A percentile compares a stretch with the other conserved stretches of the same genome.
These are phyloP conservation scores for Aspergillus cavernicola DNA, from an alignment of 495 filamentous ascomycete species.

Conservation along the genomic window DNA sequence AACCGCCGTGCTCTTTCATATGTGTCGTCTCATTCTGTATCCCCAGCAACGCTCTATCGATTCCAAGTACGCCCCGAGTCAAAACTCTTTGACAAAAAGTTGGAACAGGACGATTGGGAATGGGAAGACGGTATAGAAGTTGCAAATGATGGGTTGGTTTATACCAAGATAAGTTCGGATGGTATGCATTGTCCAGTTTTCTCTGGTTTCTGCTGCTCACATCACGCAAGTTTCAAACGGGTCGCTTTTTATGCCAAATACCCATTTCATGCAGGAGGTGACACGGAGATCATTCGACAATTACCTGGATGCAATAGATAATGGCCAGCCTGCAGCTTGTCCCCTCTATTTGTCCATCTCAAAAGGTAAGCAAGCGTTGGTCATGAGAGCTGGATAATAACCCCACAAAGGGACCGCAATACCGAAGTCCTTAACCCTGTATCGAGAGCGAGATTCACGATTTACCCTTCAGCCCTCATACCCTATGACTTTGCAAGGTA, in stretches of 20 bases:
- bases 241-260: not conserved
- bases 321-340: not conserved
- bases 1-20: not conserved
- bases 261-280: not conserved
- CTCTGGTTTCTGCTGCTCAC: not conserved
- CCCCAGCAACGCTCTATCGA: not conserved
- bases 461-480: not conserved
- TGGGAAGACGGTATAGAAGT: not conserved
- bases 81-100: not conserved
- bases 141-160: not conserved
- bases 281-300: not conserved
- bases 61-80: not conserved
- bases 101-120: not conserved
- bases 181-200: not conserved
- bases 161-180: not conserved
- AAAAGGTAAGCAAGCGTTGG: not conserved
- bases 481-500: slow-evolving; percentile 1
- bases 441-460: not conserved
- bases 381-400: not conserved
- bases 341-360: not conserved
- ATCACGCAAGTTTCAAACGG: not conserved
- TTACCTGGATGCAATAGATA: not conserved
- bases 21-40: not conserved
- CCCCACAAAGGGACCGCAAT: not conserved
- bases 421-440: not conserved